Base-by-base conservation (phyloP, 2,329 filamentous ascomycete species). In the Xylaria sp. region DNA sequence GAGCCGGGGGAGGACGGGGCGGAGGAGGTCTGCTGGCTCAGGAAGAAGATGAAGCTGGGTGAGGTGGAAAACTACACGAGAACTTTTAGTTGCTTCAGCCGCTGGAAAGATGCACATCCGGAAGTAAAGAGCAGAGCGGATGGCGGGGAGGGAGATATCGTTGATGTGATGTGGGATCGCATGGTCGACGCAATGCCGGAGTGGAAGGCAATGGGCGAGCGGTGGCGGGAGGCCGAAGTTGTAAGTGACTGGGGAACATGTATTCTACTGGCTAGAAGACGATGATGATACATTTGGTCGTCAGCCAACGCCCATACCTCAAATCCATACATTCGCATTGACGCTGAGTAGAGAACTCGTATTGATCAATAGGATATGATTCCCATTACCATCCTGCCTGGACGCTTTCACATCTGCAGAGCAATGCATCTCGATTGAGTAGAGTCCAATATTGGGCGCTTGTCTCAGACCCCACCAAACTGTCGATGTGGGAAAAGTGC, bases 191-290 rank as follows among this genome's bases (percentile, higher is more conserved):
- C 71, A n/a, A 81, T 84, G 59, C 76, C 77, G 3, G 71, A 76
- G 53, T 85, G 81, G 80, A 77, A 74, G 60, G 72, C 69, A 1
- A 62, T 70, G 52, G 79, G 78, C 1, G 73, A 77, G 39, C 63
- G 62, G 17, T 87, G 84, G 80, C 73, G 73, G 54, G 76, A 85
- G 46, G 70, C 77, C 41, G 74, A 82, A 61, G 76, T 86, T 8
- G 78, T 82, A 54, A 77, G 77, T 46, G 82, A 86, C 60, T 87
- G 85, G 84, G 85, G 83, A 0, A 85, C 79, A 54, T 80, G 78
- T 38, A 71, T 88, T 44, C 64, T 88, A 40, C 72, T 87, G 74
- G 82, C 82, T 16, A 78, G 77, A 67, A 77, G 74, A 61, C 71
- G 66, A 47, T 72, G 57, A 65, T 39, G 39, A 7, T 22, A 34